A percentile compares a stretch with the other conserved stretches of the same genome.
Evolutionary conservation across 1,284 basidiomycete species (phyloP).

Genomic region (Moniliella sp.): DNA sequence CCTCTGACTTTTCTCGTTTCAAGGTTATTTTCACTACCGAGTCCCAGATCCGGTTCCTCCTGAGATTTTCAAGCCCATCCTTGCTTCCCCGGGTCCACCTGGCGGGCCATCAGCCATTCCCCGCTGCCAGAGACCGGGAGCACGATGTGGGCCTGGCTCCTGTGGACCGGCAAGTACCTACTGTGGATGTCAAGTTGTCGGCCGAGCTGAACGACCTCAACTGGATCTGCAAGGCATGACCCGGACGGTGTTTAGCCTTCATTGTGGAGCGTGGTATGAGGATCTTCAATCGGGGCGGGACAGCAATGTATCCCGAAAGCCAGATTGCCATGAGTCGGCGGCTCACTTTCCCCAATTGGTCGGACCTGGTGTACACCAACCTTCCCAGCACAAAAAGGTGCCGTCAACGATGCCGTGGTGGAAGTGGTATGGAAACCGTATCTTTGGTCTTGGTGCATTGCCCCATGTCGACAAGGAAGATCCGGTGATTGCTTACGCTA

Average conservation of each 20-base stretch:
- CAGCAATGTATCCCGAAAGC: conserved; percentile 24
- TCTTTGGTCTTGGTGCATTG: too few relatives aligned
- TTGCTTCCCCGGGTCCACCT: conserved; percentile 2
- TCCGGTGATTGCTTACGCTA: too few relatives aligned
- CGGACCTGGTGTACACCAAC: conserved; percentile 13
- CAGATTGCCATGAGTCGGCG: conserved; percentile 17
- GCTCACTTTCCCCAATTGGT: conserved; percentile 14
- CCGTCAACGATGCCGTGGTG: too few relatives aligned
- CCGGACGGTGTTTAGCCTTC: conserved; percentile 13
- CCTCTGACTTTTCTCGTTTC: too few relatives aligned
- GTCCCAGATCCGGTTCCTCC: too few relatives aligned
- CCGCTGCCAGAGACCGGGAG: conserved; percentile 16
- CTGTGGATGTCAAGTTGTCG: background rate
- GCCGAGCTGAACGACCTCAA: conserved; percentile 9
- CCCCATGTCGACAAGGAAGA: too few relatives aligned
- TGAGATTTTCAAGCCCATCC: too few relatives aligned
- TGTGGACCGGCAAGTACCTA: background rate
- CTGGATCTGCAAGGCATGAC: conserved; percentile 22
- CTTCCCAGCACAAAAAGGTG: too few relatives aligned
- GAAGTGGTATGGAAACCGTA: too few relatives aligned
- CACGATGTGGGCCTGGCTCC: background rate
- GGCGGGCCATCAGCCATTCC: conserved; percentile 19
- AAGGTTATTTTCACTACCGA: too few relatives aligned
- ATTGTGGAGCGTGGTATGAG: conserved; percentile 25
- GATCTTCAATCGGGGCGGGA: conserved; percentile 12